Evolutionary conservation across 2,329 filamentous ascomycete species (phyloP).

Genomic region (Xylariales sp.): DNA sequence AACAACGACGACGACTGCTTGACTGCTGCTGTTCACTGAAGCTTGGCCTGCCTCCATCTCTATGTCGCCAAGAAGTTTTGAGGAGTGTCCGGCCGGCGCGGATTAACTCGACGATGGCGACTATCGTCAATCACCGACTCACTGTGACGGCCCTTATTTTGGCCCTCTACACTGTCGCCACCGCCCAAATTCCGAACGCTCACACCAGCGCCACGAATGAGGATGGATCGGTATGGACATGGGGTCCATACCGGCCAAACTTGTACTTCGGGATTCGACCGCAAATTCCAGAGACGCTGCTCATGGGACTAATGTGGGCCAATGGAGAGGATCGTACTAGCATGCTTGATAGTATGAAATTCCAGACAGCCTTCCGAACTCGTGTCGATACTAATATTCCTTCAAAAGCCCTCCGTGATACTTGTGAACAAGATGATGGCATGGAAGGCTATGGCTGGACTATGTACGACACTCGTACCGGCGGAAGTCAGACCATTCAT

Average conservation of each 20-base stretch:
- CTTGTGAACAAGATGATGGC: conserved; percentile 65
- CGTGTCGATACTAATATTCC: not conserved
- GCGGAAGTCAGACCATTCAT: conserved; percentile 61
- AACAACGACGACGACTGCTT: too few species aligned
- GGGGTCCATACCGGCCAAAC: conserved; percentile 89
- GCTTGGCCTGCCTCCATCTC: too few species aligned
- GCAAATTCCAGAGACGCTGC: conserved; percentile 71
- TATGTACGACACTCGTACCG: conserved; percentile 61
- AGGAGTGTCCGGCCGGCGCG: too few species aligned
- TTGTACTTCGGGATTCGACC: conserved; percentile 86
- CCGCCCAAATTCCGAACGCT: too few species aligned
- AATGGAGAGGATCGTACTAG: conserved; percentile 34
- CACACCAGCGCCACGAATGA: too few species aligned
- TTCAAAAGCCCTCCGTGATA: conserved; percentile 55
- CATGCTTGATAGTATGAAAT: conserved; percentile 3
- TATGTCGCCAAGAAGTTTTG: too few species aligned
- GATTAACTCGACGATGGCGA: too few species aligned
- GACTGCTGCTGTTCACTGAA: too few species aligned
- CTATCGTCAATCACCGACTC: too few species aligned
- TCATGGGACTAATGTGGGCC: conserved; percentile 79
- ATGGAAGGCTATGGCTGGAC: conserved; percentile 70
- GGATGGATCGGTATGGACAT: conserved; percentile 35
- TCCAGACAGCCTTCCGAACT: not conserved
- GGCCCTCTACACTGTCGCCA: too few species aligned
- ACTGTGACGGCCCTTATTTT: too few species aligned